phyloP scores from a whole-genome alignment of 2,329 filamentous ascomycete species.

The Parasarocladium wereldwijsianum region DNA sequence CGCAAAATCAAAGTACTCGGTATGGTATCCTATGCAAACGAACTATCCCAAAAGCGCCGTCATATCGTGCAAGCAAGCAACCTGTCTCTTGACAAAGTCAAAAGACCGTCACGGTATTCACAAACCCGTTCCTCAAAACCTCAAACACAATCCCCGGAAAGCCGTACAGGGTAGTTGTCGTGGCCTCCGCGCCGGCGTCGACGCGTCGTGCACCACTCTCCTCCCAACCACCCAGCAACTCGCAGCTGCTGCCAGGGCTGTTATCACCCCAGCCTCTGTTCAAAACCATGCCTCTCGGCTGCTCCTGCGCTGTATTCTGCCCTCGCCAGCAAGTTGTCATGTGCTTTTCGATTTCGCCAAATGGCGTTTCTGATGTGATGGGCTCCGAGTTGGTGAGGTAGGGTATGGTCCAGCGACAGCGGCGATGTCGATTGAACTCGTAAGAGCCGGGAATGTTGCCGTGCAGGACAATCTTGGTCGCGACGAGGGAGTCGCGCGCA shows the following conservation, averaged over 20 bases:
- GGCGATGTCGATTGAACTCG: slow-evolving; percentile 86
- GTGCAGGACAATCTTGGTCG: slow-evolving; percentile 85
- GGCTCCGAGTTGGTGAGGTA: slow-evolving; percentile 32
- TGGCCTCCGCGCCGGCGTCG: slow-evolving; percentile 41
- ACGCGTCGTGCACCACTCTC: slow-evolving; percentile 46
- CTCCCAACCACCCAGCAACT: slow-evolving; percentile 76
- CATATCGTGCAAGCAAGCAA: too few relatives aligned
- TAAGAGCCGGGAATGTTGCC: slow-evolving; percentile 93
- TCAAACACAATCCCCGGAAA: slow-evolving; percentile 93
- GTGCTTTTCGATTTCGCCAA: slow-evolving; percentile 53
- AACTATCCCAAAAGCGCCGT: too few relatives aligned
- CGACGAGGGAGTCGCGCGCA: slow-evolving; percentile 55
- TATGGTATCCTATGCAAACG: background rate
- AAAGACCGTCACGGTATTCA: slow-evolving; percentile 83
- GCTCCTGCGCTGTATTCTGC: slow-evolving; percentile 38
- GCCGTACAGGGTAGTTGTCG: slow-evolving; percentile 78
- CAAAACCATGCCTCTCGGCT: slow-evolving; percentile 64
- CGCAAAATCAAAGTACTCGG: background rate
- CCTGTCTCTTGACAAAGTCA: too few relatives aligned
- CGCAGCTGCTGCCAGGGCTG: slow-evolving; percentile 81
- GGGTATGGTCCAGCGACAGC: slow-evolving; percentile 71
- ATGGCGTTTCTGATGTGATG: slow-evolving; percentile 63
- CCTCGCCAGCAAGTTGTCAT: slow-evolving; percentile 57
- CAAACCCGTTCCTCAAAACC: slow-evolving; percentile 80
- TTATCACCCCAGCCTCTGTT: slow-evolving; percentile 84